phyloP scores from a whole-genome alignment of 495 filamentous ascomycete species.

The Penicillium ochrochloron region DNA sequence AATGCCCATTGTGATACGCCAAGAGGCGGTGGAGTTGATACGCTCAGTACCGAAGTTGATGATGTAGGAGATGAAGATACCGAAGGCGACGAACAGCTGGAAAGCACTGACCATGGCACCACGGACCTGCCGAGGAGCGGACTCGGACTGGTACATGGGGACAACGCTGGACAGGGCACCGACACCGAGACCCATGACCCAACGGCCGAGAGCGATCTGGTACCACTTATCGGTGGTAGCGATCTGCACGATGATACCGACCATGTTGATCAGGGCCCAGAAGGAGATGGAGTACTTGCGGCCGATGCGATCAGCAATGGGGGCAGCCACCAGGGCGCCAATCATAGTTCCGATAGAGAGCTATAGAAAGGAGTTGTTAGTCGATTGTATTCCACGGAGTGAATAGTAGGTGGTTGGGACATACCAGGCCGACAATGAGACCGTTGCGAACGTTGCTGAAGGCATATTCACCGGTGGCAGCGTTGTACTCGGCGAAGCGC shows the following conservation, averaged over 20 bases:
- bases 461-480: constrained; percentile 39
- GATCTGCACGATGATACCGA: constrained; percentile 73
- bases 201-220: constrained; percentile 58
- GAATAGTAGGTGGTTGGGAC: constrained; percentile 18
- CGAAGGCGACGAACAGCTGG: constrained; percentile 86
- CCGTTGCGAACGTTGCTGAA: constrained; percentile 62
- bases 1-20: constrained; percentile 82
- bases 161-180: constrained; percentile 72
- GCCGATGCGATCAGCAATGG: constrained; percentile 58
- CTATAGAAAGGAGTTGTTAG: constrained; percentile 26
- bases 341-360: constrained; percentile 71
- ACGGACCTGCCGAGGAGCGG: constrained; percentile 66
- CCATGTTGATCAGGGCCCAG: constrained; percentile 65
- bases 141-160: constrained; percentile 76
- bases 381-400: neutral
- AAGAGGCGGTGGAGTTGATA: constrained; percentile 61
- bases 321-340: constrained; percentile 66
- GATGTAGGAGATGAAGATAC: constrained; percentile 81
- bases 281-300: constrained; percentile 57
- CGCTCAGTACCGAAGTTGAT: constrained; percentile 77
- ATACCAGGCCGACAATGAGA: constrained; percentile 59
- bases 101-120: constrained; percentile 73
- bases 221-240: constrained; percentile 59
- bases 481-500: constrained; percentile 49
- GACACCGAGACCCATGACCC: constrained; percentile 70